These are phyloP conservation scores for Lotus japonicus DNA, from an alignment of 306 rosid species.

Conservation along the genomic window DNA sequence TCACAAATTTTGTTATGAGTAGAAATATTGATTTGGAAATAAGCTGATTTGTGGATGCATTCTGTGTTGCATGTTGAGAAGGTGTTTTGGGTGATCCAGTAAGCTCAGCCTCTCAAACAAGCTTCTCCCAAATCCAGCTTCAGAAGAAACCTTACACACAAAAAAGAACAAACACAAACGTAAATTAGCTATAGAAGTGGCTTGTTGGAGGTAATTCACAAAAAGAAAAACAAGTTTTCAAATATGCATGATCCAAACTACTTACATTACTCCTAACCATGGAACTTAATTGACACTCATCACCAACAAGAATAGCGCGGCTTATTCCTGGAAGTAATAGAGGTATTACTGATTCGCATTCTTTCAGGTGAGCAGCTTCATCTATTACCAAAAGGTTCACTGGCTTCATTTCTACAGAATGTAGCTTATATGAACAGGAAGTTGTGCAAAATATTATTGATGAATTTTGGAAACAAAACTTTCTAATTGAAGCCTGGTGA, in stretches of 20 bases:
- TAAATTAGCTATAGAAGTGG: not conserved
- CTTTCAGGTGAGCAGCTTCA: slow-evolving; percentile 67
- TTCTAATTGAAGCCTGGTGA: not conserved
- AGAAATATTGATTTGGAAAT: slow-evolving; percentile 56
- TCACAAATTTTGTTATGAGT: slow-evolving; percentile 34
- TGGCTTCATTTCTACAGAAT: slow-evolving; percentile 28
- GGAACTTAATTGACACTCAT: slow-evolving; percentile 55
- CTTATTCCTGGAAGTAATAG: slow-evolving; percentile 36
- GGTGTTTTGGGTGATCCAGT: slow-evolving; percentile 31
- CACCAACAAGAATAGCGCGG: slow-evolving; percentile 64
- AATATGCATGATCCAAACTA: not conserved
- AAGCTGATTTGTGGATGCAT: slow-evolving; percentile 69
- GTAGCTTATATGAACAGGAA: slow-evolving; percentile 47
- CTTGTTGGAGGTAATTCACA: not conserved
- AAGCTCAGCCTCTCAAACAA: slow-evolving; percentile 52
- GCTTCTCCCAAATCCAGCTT: slow-evolving; percentile 69
- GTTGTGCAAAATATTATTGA: slow-evolving; percentile 56
- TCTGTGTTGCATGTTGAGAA: slow-evolving; percentile 53
- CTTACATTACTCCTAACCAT: slow-evolving; percentile 56
- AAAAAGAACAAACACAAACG: not conserved
- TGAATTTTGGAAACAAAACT: slow-evolving; percentile 49
- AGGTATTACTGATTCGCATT: slow-evolving; percentile 57
- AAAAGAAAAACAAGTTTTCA: not conserved
- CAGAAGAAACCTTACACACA: slow-evolving; percentile 34
- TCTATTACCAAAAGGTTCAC: slow-evolving; percentile 51